Conservation (phyloP, 192 early-diverging fungal genomes). For the Helicostylum pulchrum region DNA sequence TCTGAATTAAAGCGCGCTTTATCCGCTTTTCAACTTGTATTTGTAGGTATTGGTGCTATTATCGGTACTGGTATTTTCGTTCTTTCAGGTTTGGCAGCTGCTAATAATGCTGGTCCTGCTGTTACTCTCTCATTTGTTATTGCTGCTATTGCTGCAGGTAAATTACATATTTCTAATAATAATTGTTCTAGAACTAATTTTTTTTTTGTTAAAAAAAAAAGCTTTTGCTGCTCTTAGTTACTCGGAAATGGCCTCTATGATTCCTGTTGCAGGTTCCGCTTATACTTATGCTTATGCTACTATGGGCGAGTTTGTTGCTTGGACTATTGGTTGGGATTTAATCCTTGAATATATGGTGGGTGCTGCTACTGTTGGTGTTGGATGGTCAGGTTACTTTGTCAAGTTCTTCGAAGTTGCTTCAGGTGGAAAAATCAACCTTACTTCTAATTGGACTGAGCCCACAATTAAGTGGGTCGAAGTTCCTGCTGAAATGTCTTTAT, state of each 20-base stretch:
- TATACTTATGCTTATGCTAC: conserved; percentile 87
- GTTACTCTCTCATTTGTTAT: conserved; percentile 80
- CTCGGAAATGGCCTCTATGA: conserved; percentile 83
- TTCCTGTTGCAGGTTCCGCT: conserved; percentile 83
- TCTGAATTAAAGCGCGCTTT: conserved; percentile 26
- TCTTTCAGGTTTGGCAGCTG: conserved; percentile 63
- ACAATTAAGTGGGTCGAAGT: conserved; percentile 68
- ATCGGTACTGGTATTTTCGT: conserved; percentile 41
- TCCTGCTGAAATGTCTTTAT: conserved; percentile 25
- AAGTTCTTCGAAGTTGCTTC: conserved; percentile 66
- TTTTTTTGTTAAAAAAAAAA: neutral
- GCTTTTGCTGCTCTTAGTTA: conserved; percentile 77
- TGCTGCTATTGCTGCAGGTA: conserved; percentile 65
- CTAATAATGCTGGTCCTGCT: conserved; percentile 75
- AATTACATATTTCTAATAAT: neutral
- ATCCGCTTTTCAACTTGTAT: conserved; percentile 17
- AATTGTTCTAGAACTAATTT: neutral
- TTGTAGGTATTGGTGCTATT: conserved; percentile 35
- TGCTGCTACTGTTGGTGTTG: conserved; percentile 75
- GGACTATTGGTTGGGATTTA: conserved; percentile 92
- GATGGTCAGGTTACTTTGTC: conserved; percentile 83
- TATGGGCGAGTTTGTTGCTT: conserved; percentile 81
- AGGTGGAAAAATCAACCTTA: conserved; percentile 35
- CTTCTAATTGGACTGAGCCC: conserved; percentile 57
- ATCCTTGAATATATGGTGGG: conserved; percentile 87